Conservation (phyloP, 2,329 filamentous ascomycete genomes). For the Trichophyton rubrum region DNA sequence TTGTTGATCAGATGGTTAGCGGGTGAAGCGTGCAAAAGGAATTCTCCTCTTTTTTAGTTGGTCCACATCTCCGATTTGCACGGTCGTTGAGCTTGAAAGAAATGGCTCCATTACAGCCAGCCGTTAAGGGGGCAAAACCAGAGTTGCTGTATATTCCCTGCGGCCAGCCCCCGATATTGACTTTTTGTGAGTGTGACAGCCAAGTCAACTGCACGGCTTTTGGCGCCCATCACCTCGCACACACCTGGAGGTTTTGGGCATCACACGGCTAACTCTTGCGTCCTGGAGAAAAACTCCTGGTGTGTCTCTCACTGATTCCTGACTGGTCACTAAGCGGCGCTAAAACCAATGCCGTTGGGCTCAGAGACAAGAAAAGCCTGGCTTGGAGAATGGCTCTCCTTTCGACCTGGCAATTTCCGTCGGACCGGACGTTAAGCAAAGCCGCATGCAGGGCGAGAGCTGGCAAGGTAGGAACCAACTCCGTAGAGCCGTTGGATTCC, state of each 20-base stretch:
- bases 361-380: background rate
- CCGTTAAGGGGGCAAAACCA: background rate
- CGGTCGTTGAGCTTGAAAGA: background rate
- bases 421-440: background rate
- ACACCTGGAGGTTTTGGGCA: background rate
- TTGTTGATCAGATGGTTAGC: background rate
- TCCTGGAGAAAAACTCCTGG: background rate
- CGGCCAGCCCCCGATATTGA: background rate
- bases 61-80: background rate
- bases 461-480: background rate
- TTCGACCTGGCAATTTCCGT: background rate
- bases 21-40: slow-evolving; percentile 1
- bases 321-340: slow-evolving; percentile 1
- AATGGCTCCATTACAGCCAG: background rate
- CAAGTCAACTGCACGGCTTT: background rate
- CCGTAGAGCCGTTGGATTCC: background rate
- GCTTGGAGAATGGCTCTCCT: background rate
- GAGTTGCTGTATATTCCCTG: background rate
- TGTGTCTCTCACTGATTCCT: background rate
- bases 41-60: background rate
- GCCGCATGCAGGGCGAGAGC: background rate
- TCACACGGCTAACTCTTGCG: background rate
- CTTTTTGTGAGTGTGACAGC: background rate
- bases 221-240: background rate
- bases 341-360: background rate